phyloP scores from a whole-genome alignment of 352 stramenopile genomes.

The Aphanomyces invadans region DNA sequence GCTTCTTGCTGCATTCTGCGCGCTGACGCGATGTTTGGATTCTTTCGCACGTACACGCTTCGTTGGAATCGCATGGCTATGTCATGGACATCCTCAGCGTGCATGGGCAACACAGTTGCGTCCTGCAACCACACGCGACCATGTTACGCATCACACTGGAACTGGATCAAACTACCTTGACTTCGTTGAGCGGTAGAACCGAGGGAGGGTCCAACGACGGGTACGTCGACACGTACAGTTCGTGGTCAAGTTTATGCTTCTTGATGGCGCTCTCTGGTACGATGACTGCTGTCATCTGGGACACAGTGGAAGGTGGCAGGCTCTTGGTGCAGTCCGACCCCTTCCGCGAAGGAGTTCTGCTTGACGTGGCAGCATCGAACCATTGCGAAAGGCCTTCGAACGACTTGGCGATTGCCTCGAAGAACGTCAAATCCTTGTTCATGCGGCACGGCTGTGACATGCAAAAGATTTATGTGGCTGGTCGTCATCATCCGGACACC shows the following conservation, averaged over 20 bases:
- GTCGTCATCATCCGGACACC: too few relatives aligned
- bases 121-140: not conserved
- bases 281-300: not conserved
- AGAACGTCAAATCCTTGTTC: slow-evolving; percentile 16
- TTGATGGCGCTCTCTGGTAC: slow-evolving; percentile 23
- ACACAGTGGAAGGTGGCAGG: not conserved
- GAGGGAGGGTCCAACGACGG: not conserved
- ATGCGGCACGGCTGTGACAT: not conserved
- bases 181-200: too few relatives aligned
- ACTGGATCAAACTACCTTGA: too few relatives aligned
- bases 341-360: not conserved
- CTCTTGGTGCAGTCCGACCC: not conserved
- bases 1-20: not conserved
- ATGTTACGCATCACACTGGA: too few relatives aligned
- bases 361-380: not conserved
- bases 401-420: slow-evolving; percentile 20
- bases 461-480: not conserved
- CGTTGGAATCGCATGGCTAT: slow-evolving; percentile 9
- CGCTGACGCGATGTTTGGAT: not conserved
- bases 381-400: not conserved
- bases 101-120: not conserved
- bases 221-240: slow-evolving; percentile 14
- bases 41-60: not conserved
- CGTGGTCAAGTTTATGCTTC: slow-evolving; percentile 21
- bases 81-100: slow-evolving; percentile 2